These are phyloP conservation scores for Barnettozyma californica DNA, from an alignment of 805 yeast species.

Conservation along the genomic window DNA sequence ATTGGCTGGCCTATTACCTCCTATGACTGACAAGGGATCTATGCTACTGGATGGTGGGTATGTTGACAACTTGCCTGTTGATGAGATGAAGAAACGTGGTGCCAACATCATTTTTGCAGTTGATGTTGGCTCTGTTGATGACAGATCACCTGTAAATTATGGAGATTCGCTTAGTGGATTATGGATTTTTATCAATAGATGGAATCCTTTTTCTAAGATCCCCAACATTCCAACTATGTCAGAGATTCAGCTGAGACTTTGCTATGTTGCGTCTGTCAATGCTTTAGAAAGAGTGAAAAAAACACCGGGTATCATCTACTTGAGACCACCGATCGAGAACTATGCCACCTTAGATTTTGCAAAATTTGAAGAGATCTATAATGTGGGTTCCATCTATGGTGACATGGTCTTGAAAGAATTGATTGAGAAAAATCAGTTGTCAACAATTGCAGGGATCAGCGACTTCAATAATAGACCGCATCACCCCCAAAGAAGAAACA, in stretches of 20 bases:
- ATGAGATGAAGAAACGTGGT: conserved; percentile 86
- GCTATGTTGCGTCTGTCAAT: conserved; percentile 92
- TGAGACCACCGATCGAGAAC: conserved; percentile 90
- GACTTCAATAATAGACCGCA: conserved; percentile 27
- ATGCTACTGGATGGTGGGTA: conserved; percentile 97
- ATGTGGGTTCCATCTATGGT: conserved; percentile 76
- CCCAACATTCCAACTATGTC: conserved; percentile 93
- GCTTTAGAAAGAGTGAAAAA: conserved; percentile 84
- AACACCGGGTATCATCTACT: conserved; percentile 78
- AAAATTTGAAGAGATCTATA: conserved; percentile 83
- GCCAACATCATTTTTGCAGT: conserved; percentile 70
- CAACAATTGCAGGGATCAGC: conserved; percentile 53
- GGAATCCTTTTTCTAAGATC: conserved; percentile 84
- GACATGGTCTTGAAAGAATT: conserved; percentile 48
- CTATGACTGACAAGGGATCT: conserved; percentile 80
- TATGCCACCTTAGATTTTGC: conserved; percentile 91
- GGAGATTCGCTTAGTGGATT: conserved; percentile 91
- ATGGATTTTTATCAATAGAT: conserved; percentile 82
- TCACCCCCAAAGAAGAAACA: conserved; percentile 53
- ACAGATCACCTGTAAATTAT: conserved; percentile 79
- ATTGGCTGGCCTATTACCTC: conserved; percentile 88
- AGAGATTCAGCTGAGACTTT: conserved; percentile 87
- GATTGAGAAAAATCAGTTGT: conserved; percentile 49
- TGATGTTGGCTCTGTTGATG: conserved; percentile 89
- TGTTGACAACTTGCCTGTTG: conserved; percentile 87